Conservation (phyloP, 1,284 basidiomycete species). For the Stereum hirsutum region DNA sequence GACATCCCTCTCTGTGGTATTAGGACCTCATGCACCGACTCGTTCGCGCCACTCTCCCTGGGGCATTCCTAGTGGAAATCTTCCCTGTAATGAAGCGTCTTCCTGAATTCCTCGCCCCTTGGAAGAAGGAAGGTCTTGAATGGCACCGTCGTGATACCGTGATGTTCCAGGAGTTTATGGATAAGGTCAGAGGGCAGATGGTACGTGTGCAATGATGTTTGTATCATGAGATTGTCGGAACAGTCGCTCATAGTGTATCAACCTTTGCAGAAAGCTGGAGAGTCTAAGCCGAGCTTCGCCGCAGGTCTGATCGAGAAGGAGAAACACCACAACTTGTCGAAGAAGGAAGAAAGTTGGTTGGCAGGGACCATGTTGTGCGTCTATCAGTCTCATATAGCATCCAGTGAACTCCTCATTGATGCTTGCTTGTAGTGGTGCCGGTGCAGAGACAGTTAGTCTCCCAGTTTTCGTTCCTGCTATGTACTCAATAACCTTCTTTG, state of each 20-base stretch:
- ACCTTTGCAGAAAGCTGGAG: conserved; percentile 10
- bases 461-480: no score
- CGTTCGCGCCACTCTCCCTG: neutral
- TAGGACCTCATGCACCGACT: conserved; percentile 1
- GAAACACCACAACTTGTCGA: conserved; percentile 7
- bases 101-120: conserved; percentile 1
- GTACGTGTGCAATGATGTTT: no score
- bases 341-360: conserved; percentile 12
- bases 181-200: neutral
- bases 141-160: conserved; percentile 1
- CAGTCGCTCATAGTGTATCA: neutral
- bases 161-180: conserved; percentile 5
- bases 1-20: no score
- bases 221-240: neutral
- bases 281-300: conserved; percentile 9
- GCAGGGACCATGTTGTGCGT: conserved; percentile 14
- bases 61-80: conserved; percentile 1
- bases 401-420: neutral
- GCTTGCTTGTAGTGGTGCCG: conserved; percentile 3
- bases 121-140: conserved; percentile 4
- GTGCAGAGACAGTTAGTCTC: no score
- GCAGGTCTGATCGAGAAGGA: conserved; percentile 10
- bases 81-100: no score
- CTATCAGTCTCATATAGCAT: neutral
- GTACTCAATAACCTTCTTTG: no score